Conservation (phyloP, 352 stramenopile species). For the Aphanomyces euteiches region DNA sequence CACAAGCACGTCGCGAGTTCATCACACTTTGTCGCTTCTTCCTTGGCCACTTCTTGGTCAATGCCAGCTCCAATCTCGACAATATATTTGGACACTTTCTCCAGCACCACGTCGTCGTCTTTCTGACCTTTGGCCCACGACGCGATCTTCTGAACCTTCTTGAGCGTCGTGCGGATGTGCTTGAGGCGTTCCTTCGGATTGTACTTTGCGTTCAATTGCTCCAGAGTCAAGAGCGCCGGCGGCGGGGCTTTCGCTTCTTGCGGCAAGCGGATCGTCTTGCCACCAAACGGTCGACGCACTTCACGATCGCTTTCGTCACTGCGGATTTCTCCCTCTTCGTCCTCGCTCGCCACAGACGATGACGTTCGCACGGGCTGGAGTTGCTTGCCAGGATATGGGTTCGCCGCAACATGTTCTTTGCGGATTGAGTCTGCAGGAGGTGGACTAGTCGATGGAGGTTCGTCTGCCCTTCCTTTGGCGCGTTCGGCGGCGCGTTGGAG, state of each 20-base stretch:
- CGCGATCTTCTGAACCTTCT: constrained; percentile 85
- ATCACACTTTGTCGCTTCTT: constrained; percentile 55
- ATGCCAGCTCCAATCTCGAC: constrained; percentile 75
- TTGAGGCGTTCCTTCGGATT: constrained; percentile 68
- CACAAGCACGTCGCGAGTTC: constrained; percentile 75
- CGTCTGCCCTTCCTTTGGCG: not conserved
- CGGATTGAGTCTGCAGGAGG: constrained; percentile 25
- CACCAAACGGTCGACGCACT: constrained; percentile 7
- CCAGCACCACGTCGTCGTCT: constrained; percentile 69
- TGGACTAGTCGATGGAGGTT: not conserved
- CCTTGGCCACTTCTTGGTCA: constrained; percentile 54
- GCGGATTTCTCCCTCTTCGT: constrained; percentile 23
- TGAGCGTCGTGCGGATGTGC: constrained; percentile 72
- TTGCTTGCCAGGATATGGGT: constrained; percentile 25
- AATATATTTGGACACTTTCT: constrained; percentile 86
- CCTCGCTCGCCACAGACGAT: constrained; percentile 8
- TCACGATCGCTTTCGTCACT: not conserved
- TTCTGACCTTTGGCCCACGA: constrained; percentile 77
- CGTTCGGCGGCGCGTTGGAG: constrained; percentile 5
- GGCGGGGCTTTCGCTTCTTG: not conserved
- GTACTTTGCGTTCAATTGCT: constrained; percentile 72
- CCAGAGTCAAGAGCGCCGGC: constrained; percentile 39
- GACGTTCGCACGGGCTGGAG: not conserved
- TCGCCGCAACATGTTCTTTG: constrained; percentile 13
- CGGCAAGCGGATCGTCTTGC: constrained; percentile 27